Evolutionary conservation across 2,329 filamentous ascomycete genomes (phyloP).

Genomic region (Tolypocladium ophioglossoides): DNA sequence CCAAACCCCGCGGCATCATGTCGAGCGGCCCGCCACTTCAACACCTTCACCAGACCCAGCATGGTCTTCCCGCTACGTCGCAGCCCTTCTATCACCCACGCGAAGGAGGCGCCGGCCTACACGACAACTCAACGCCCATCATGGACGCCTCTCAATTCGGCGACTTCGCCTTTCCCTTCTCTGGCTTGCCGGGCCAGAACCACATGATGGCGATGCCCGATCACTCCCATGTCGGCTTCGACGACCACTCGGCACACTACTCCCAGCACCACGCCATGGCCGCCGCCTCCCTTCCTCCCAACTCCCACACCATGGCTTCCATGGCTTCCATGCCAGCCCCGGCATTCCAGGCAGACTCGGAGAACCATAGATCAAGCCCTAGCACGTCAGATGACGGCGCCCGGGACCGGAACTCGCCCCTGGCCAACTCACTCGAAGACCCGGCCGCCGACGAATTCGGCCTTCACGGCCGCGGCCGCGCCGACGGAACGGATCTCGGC

Average conservation of each 20-base stretch:
- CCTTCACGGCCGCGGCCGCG: constrained; percentile 31
- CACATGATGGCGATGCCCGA: constrained; percentile 17
- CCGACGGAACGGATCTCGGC: constrained; percentile 43
- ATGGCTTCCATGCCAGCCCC: constrained; percentile 10
- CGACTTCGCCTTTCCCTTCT: constrained; percentile 43
- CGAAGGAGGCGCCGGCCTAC: constrained; percentile 10
- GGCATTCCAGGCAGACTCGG: constrained; percentile 12
- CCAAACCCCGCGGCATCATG: constrained; percentile 10
- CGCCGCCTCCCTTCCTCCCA: constrained; percentile 6
- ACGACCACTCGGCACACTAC: constrained; percentile 21
- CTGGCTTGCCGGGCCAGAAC: constrained; percentile 16
- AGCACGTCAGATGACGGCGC: constrained; percentile 36
- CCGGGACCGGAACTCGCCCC: constrained; percentile 30
- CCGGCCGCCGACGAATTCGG: constrained; percentile 49
- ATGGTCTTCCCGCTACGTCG: constrained; percentile 15
- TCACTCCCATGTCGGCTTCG: constrained; percentile 22
- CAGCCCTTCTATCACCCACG: constrained; percentile 12
- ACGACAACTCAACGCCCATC: constrained; percentile 15
- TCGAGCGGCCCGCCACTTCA: constrained; percentile 16
- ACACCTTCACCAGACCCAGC: constrained; percentile 16
- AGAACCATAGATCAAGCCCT: constrained; percentile 16
- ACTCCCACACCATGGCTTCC: constrained; percentile 8
- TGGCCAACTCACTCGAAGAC: constrained; percentile 40
- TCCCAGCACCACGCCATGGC: constrained; percentile 16
- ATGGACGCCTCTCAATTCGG: constrained; percentile 39